These are phyloP conservation scores for Withania somnifera DNA, from an alignment of 305 asterid genomes.

Conservation along the genomic window DNA sequence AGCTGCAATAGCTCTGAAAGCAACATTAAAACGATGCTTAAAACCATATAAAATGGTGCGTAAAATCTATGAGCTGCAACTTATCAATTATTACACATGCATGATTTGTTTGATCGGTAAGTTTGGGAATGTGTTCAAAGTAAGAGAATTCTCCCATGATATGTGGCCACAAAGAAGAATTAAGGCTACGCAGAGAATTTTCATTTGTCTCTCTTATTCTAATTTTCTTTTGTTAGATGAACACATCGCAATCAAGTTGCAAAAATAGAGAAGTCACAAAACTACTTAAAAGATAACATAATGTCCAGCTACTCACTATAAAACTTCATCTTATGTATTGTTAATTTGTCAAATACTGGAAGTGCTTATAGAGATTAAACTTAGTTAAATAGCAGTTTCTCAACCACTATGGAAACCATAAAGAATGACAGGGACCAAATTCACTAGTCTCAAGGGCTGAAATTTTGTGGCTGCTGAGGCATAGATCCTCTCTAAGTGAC, in stretches of 20 bases:
- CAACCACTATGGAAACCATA: background rate
- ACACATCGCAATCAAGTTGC: background rate
- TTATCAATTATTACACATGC: background rate
- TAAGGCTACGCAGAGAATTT: background rate
- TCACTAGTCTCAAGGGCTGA: background rate
- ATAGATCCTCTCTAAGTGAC: background rate
- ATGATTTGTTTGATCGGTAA: background rate
- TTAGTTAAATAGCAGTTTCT: background rate
- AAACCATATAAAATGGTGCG: background rate
- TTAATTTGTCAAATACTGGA: background rate
- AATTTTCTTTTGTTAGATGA: background rate
- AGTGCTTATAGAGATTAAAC: background rate
- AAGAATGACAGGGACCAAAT: background rate
- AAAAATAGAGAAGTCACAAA: background rate
- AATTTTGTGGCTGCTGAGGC: background rate
- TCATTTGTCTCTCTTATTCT: background rate
- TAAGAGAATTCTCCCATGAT: background rate
- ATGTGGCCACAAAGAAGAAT: background rate
- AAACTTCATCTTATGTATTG: background rate
- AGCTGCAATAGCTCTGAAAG: conserved; percentile 86
- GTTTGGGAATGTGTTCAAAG: background rate
- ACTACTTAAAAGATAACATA: background rate
- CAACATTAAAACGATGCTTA: conserved; percentile 4
- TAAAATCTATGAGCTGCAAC: background rate
- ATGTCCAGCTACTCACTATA: background rate